Base-by-base conservation (phyloP, 805 yeast genomes). In the Ogataea trehalophila region DNA sequence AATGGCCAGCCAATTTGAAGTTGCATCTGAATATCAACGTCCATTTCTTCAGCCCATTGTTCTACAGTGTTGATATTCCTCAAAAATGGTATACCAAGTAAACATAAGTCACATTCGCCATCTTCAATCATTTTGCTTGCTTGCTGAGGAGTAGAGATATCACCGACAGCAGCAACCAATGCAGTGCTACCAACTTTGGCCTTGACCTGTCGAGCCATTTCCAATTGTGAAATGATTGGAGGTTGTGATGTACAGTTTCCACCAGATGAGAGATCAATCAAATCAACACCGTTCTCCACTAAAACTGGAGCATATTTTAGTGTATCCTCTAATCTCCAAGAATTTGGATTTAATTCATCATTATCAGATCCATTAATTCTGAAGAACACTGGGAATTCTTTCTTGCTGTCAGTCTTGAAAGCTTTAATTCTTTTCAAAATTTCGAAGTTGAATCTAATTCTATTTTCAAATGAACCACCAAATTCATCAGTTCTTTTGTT, bases 401-500 rank as follows among this genome's bases (percentile, higher is more conserved):
- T 37, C 4, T 41, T 38, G 1, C 40, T 15, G n/a, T 62, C 62
- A 1, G 74, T 72, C 33, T 74, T 64, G 35, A 58, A 70, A 1
- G 64, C 48, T 50, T 70, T 66, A 36, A 79, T 58, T n/a, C 68
- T 72, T 40, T 71, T 76, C 45, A 71, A 60, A 17, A 76, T 58
- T 53, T 82, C 83, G 31, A 74, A 53, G 9, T 74, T 53, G 44
- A 82, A 69, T 40, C 81, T 65, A 9, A 69, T 68, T 52, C 87
- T 72, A 63, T 80, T 80, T 56, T 80, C 85, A 45, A 80, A 68
- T 2, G 76, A 66, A 6, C 87, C 87, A 41, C 87, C 88, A 53
- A 81, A 83, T 52, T 74, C 69, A 57, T 83, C 89, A 1, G 76
- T 75, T 58, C 89, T 72, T 48, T 67, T 60, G 63, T 84, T 81